Percentiles rank a stretch among this genome's conserved stretches.
phyloP scores from a whole-genome alignment of 345 rosid species.

The Melaleuca quinquenervia region DNA sequence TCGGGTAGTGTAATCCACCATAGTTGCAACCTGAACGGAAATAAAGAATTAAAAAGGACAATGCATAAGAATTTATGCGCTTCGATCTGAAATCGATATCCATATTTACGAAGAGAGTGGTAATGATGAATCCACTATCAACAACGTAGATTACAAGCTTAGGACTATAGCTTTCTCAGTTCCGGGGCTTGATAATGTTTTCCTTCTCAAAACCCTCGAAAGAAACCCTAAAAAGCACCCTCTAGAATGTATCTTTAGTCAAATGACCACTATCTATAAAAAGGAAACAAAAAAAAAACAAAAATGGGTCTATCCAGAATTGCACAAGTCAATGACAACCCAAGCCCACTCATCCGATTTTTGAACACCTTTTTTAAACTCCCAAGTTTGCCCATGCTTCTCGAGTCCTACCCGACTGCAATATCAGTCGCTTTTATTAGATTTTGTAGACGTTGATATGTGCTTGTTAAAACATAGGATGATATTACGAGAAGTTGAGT shows the following conservation, averaged over 20 bases:
- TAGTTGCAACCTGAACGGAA: background rate
- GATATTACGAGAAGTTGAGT: background rate
- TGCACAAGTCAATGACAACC: background rate
- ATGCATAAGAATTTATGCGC: background rate
- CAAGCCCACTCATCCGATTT: background rate
- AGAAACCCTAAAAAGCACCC: background rate
- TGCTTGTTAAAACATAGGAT: background rate
- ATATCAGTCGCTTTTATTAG: background rate
- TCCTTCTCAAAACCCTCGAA: background rate
- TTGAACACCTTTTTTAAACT: background rate
- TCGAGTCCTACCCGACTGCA: background rate
- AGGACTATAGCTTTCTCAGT: background rate
- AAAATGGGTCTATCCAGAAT: background rate
- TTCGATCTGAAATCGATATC: background rate
- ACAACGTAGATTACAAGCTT: background rate
- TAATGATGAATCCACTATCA: background rate
- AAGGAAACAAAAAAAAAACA: too few species aligned
- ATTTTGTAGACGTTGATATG: background rate
- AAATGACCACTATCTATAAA: background rate
- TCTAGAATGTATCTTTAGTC: background rate
- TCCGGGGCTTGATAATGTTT: background rate
- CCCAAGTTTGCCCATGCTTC: background rate
- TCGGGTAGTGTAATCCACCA: background rate
- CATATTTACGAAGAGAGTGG: fast-evolving
- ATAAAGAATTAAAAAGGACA: background rate